Conservation (phyloP, 257 asterid genomes). For the Scutellaria baicalensis region DNA sequence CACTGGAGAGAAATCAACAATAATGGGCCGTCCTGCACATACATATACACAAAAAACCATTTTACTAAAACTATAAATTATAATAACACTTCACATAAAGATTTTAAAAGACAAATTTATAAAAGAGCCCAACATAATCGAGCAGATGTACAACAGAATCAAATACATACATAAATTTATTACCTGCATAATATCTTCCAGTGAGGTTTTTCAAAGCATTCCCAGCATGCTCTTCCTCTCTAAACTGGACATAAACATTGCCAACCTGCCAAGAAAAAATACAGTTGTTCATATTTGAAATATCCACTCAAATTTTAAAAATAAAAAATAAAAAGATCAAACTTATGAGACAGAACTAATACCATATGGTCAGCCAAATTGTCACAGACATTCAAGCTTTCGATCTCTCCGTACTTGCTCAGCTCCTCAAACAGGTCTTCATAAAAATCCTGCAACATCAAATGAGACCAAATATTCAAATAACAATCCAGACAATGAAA, state of each 20-base stretch:
- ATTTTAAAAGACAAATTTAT: neutral
- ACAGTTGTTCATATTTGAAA: neutral
- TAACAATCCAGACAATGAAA: neutral
- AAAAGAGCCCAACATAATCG: neutral
- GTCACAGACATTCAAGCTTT: constrained; percentile 87
- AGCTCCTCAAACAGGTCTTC: constrained; percentile 95
- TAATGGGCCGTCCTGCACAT: constrained; percentile 81
- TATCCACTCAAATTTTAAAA: neutral
- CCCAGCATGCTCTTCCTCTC: constrained; percentile 96
- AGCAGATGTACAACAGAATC: too few species aligned
- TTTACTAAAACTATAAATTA: neutral
- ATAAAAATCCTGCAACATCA: constrained; percentile 65
- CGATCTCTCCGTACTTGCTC: constrained; percentile 81
- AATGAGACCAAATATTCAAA: neutral
- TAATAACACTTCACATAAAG: neutral
- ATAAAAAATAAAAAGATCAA: neutral
- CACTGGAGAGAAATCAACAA: constrained; percentile 94
- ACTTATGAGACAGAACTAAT: constrained; percentile 9
- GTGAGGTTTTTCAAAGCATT: constrained; percentile 78
- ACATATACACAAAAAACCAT: neutral
- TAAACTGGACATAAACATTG: constrained; percentile 94
- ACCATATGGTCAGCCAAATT: constrained; percentile 98
- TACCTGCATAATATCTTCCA: constrained; percentile 92
- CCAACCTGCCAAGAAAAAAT: constrained; percentile 62
- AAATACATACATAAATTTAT: neutral